phyloP scores from a whole-genome alignment of 129 eudicot genomes.

The Apium graveolens region DNA sequence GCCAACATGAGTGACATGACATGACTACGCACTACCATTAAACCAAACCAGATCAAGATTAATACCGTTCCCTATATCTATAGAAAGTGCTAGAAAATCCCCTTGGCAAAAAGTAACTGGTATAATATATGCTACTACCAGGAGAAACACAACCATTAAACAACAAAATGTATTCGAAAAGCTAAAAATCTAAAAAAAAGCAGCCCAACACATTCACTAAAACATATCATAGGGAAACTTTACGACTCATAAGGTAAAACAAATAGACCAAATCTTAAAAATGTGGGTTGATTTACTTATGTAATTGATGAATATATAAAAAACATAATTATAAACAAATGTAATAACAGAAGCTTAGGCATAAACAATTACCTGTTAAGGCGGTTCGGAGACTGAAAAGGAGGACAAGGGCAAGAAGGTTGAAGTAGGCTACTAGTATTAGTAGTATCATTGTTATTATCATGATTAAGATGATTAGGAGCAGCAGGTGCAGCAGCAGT shows the following conservation, averaged over 20 bases:
- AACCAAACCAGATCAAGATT: background rate
- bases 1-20: background rate
- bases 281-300: background rate
- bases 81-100: background rate
- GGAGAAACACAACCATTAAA: background rate
- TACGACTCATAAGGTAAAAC: background rate
- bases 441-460: background rate
- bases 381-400: slow-evolving; percentile 63
- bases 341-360: no score
- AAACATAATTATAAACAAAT: background rate
- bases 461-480: slow-evolving; percentile 11
- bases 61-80: background rate
- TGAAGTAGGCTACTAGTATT: slow-evolving; percentile 23
- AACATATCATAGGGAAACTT: background rate
- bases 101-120: background rate
- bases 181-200: background rate
- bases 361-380: slow-evolving; percentile 30
- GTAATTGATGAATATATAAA: background rate
- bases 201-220: background rate
- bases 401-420: slow-evolving; percentile 25
- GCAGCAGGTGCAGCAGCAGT: background rate
- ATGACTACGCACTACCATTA: background rate
- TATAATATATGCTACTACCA: background rate
- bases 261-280: background rate
- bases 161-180: background rate